Conservation (phyloP, 306 rosid species). For the Rubus idaeus region DNA sequence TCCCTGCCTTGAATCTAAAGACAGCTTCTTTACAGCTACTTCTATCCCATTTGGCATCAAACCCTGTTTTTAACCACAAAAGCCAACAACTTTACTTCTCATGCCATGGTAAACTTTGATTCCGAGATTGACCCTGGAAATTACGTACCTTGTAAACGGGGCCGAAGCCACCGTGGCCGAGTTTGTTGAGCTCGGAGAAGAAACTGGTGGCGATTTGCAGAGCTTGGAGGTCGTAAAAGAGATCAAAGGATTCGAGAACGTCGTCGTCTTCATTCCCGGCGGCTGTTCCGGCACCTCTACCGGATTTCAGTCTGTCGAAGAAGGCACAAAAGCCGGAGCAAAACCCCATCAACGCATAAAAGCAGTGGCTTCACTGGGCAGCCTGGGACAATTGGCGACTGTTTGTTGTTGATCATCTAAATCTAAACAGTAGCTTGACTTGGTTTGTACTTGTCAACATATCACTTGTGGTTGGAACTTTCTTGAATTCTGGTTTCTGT, state of each 20-base stretch:
- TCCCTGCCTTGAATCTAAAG: slow-evolving; percentile 79
- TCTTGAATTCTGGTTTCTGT: too few species aligned
- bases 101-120: neutral
- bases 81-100: neutral
- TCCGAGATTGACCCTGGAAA: neutral
- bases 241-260: slow-evolving; percentile 32
- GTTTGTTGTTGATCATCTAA: too few species aligned
- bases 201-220: slow-evolving; percentile 75
- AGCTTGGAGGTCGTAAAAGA: slow-evolving; percentile 53
- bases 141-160: slow-evolving; percentile 73
- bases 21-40: slow-evolving; percentile 86
- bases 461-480: too few species aligned
- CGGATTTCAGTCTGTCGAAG: slow-evolving; percentile 24
- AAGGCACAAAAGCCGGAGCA: slow-evolving; percentile 40
- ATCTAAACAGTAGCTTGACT: too few species aligned
- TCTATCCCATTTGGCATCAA: slow-evolving; percentile 85
- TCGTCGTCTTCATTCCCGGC: slow-evolving; percentile 26
- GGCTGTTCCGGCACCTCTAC: slow-evolving; percentile 18
- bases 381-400: too few species aligned
- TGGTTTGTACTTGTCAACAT: too few species aligned
- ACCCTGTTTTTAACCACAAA: slow-evolving; percentile 44
- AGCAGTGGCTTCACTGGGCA: neutral
- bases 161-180: slow-evolving; percentile 96
- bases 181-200: slow-evolving; percentile 67
- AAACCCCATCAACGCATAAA: slow-evolving; percentile 45